Evolutionary conservation across 768 basidiomycete species (phyloP), one percentile per base, ranked within the genome.

Genomic region (Lentinula detonsa): DNA sequence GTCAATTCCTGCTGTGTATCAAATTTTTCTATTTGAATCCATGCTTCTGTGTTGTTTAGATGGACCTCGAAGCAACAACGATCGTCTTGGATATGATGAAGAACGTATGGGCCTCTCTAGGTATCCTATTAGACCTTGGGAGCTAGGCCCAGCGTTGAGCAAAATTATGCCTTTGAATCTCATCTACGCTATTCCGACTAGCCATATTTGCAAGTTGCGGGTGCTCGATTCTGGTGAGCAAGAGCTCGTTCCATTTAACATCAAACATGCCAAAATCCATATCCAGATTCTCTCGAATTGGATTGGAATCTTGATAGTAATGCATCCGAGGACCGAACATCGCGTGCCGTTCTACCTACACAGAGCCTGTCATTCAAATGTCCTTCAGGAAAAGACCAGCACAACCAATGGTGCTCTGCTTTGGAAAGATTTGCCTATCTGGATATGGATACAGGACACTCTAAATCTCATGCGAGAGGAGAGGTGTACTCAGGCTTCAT

Each of bases 91-190:
- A 49, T 39, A 63, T 60, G 59, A 56, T 46, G 34, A 61, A 61
- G 37, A 51, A 61, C 42, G 62, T 63, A 4, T 35, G 61, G 46
- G 35, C 34, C 33, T 10, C 1, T 21, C 45, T 23, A n/a, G 57
- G 42, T 76, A 77, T 62, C 76, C 76, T 1, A 68, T 76, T 3
- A 61, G 65, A 10, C 62, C 74, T 2, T 79, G 77, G 77, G 74
- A 76, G 62, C 58, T 76, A 8, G 78, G 78, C 1, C 72, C 73
- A 7, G 76, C 74, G 0, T 65, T 76, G 28, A 64, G 67, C 45
- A 64, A 68, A 51, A 65, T 51, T 11, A 67, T 66, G 23, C 67
- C 69, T 1, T 59, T 77, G 37, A 66, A 70, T 46, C 61, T 76
- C 7, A 66, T 71, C 2, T 64, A 72, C 61, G 71, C 72, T 7